Evolutionary conservation across 2,329 filamentous ascomycete genomes (phyloP).

Genomic region (Aspergillus terreus): DNA sequence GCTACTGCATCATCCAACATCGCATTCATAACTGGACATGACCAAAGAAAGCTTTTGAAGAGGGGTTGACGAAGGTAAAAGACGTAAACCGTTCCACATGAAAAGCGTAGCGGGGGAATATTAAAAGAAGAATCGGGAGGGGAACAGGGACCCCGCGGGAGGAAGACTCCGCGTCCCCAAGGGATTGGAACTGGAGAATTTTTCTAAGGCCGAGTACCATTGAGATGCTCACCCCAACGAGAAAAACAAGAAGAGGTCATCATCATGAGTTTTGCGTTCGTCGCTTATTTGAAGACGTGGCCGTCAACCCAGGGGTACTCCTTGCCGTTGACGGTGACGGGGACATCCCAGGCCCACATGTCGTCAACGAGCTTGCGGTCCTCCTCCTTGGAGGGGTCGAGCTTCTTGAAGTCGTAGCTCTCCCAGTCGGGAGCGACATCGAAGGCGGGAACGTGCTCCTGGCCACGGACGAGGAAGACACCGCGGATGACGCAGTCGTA

Average conservation of each 20-base stretch:
- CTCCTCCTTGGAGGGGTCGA: conserved; percentile 80
- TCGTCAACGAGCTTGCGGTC: conserved; percentile 82
- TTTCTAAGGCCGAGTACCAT: conserved; percentile 4
- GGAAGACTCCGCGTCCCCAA: too few species aligned
- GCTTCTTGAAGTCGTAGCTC: conserved; percentile 95
- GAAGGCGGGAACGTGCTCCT: conserved; percentile 81
- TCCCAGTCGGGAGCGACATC: conserved; percentile 97
- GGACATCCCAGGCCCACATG: conserved; percentile 90
- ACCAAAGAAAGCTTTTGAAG: conserved; percentile 11
- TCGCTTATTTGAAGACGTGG: conserved; percentile 96
- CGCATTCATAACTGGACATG: conserved; percentile 18
- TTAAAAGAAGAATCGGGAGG: not conserved
- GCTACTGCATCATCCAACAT: conserved; percentile 16
- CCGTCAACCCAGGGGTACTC: conserved; percentile 82
- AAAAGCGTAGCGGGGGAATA: conserved; percentile 9
- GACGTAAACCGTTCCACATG: conserved; percentile 17
- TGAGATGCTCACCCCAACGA: conserved; percentile 7
- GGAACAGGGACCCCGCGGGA: not conserved
- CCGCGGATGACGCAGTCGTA: conserved; percentile 89
- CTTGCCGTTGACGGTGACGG: conserved; percentile 77
- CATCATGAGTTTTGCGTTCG: conserved; percentile 16
- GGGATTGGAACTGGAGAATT: not conserved
- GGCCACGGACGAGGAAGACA: conserved; percentile 90
- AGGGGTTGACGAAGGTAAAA: conserved; percentile 12
- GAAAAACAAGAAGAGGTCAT: conserved; percentile 13